A percentile compares a stretch with the other conserved stretches of the same genome.
Evolutionary conservation across 1,284 basidiomycete species (phyloP).

Genomic region (Fomitopsis palustris): DNA sequence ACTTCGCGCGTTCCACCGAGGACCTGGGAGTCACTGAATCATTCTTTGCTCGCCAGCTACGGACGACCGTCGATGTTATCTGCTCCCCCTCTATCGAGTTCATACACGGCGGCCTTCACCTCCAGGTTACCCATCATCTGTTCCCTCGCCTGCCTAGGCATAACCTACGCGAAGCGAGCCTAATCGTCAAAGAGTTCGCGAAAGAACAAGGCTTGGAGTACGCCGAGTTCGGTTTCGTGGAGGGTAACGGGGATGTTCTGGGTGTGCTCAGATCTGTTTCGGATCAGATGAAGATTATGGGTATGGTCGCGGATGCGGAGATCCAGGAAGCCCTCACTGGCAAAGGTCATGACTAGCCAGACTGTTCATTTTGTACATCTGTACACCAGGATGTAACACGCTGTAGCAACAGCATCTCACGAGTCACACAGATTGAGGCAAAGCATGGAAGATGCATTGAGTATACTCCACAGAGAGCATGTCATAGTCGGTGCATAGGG

Average conservation of each 20-base stretch:
- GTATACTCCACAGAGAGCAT: not conserved
- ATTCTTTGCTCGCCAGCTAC: slow-evolving; percentile 89
- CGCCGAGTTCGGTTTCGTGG: slow-evolving; percentile 85
- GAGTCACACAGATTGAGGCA: not conserved
- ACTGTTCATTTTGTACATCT: not conserved
- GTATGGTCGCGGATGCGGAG: slow-evolving; percentile 67
- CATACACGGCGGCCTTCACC: slow-evolving; percentile 90
- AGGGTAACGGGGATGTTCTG: slow-evolving; percentile 79
- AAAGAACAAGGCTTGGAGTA: slow-evolving; percentile 82
- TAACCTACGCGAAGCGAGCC: slow-evolving; percentile 80
- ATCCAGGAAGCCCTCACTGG: slow-evolving; percentile 49
- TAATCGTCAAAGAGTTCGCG: slow-evolving; percentile 84
- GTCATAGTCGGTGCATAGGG: slow-evolving; percentile 29
- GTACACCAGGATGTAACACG: not conserved
- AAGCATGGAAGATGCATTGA: not conserved
- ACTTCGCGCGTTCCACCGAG: slow-evolving; percentile 93
- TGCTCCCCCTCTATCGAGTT: slow-evolving; percentile 84
- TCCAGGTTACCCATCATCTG: slow-evolving; percentile 96
- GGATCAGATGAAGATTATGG: slow-evolving; percentile 75
- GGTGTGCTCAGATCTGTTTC: slow-evolving; percentile 79
- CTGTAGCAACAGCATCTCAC: not conserved
- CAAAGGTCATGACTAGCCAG: slow-evolving; percentile 15
- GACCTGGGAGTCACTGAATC: slow-evolving; percentile 91
- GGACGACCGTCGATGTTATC: slow-evolving; percentile 94
- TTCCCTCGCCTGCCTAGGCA: slow-evolving; percentile 96